Conservation (phyloP, 1,284 basidiomycete genomes). For the Uromyces viciae-fabae region DNA sequence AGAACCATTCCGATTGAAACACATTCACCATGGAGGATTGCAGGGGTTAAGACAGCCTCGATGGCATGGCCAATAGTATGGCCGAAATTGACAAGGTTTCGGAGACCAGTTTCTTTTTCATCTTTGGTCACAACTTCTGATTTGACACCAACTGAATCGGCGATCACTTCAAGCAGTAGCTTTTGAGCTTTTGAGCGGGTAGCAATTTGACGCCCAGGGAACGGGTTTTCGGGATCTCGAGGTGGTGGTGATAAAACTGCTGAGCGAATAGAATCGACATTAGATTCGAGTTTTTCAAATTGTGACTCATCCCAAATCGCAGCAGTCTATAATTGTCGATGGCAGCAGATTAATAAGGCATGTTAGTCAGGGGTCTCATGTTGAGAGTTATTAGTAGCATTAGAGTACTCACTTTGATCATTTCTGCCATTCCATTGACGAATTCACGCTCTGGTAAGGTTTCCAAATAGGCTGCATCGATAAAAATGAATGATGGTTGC, state of each 20-base stretch:
- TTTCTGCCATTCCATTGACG: slow-evolving; percentile 97
- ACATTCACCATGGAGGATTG: slow-evolving; percentile 88
- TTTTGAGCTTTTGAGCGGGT: slow-evolving; percentile 65
- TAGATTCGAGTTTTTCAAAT: slow-evolving; percentile 78
- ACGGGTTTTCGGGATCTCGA: slow-evolving; percentile 57
- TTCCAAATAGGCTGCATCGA: slow-evolving; percentile 91
- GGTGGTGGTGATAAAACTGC: slow-evolving; percentile 68
- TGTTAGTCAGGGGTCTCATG: neutral
- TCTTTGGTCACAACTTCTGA: slow-evolving; percentile 91
- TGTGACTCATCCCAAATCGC: slow-evolving; percentile 89
- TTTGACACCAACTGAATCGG: slow-evolving; percentile 83
- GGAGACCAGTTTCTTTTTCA: slow-evolving; percentile 87
- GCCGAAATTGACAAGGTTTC: slow-evolving; percentile 95
- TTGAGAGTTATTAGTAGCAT: neutral
- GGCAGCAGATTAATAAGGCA: neutral
- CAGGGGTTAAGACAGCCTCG: slow-evolving; percentile 84
- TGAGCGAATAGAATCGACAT: slow-evolving; percentile 73
- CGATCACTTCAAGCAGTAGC: slow-evolving; percentile 69
- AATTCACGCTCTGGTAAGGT: slow-evolving; percentile 90
- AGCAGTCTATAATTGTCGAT: slow-evolving; percentile 66
- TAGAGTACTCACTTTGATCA: slow-evolving; percentile 71
- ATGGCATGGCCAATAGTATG: slow-evolving; percentile 95
- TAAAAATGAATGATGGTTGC: slow-evolving; percentile 96
- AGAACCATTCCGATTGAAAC: slow-evolving; percentile 88
- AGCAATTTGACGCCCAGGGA: slow-evolving; percentile 56